phyloP scores from a whole-genome alignment of 2,329 filamentous ascomycete species.

The Xylariaceae sp. region DNA sequence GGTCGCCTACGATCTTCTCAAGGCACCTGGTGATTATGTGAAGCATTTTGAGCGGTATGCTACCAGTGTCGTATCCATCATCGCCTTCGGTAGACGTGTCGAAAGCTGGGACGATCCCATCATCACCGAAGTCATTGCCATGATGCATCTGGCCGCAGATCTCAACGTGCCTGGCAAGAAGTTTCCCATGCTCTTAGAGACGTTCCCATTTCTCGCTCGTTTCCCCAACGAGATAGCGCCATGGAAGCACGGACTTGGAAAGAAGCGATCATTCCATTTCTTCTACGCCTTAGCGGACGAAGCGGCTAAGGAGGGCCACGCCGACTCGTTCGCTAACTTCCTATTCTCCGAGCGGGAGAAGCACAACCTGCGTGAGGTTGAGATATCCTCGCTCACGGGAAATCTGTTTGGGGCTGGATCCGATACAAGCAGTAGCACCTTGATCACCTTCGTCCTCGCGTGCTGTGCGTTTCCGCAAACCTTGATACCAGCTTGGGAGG shows the following conservation, averaged over 20 bases:
- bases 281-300: constrained; percentile 49
- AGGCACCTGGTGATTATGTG: constrained; percentile 41
- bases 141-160: constrained; percentile 53
- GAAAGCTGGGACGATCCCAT: constrained; percentile 48
- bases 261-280: constrained; percentile 43
- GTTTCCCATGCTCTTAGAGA: constrained; percentile 54
- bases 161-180: constrained; percentile 48
- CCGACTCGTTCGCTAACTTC: constrained; percentile 39
- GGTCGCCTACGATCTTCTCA: constrained; percentile 46
- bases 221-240: constrained; percentile 45
- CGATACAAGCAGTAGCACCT: constrained; percentile 43
- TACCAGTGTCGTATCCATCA: constrained; percentile 49
- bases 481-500: constrained; percentile 42
- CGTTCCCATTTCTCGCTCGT: constrained; percentile 43
- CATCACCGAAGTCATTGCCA: constrained; percentile 53
- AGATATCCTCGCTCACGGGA: constrained; percentile 42
- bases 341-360: constrained; percentile 44
- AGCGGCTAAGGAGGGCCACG: constrained; percentile 33
- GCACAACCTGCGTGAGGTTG: constrained; percentile 39
- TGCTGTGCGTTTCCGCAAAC: constrained; percentile 45
- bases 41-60: constrained; percentile 49
- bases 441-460: constrained; percentile 45
- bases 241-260: constrained; percentile 45
- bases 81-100: constrained; percentile 51
- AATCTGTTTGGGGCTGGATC: constrained; percentile 44